phyloP scores from a whole-genome alignment of 148 eudicot genomes.

The Rhododendron williamsianum region DNA sequence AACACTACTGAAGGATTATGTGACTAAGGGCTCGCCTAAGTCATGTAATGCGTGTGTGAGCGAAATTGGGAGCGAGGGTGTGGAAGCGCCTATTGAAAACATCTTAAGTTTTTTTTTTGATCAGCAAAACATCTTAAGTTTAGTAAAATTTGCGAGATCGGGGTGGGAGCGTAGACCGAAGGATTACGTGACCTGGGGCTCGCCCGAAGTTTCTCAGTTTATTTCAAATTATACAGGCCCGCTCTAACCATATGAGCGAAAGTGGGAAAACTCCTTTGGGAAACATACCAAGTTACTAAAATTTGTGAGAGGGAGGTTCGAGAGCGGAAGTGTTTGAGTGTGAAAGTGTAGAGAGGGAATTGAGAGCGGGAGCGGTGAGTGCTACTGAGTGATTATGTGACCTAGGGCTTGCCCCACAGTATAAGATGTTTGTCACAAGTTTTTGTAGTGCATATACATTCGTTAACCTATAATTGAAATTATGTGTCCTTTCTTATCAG shows the following conservation, averaged over 20 bases:
- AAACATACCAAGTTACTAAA: not conserved
- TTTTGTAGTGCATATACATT: not conserved
- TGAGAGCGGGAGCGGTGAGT: not conserved
- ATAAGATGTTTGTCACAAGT: not conserved
- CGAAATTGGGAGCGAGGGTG: not conserved
- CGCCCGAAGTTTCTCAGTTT: no score
- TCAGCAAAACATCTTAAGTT: not conserved
- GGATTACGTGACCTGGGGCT: no score
- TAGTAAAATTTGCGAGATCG: not conserved
- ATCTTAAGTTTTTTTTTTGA: not conserved
- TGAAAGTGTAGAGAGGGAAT: not conserved
- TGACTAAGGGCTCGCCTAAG: not conserved
- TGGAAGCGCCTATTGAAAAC: not conserved
- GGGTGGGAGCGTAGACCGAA: not conserved
- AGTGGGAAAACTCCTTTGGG: not conserved
- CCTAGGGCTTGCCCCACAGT: not conserved
- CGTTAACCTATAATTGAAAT: not conserved
- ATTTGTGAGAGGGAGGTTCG: not conserved
- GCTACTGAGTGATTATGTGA: not conserved
- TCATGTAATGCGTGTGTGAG: not conserved
- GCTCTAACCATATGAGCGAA: not conserved
- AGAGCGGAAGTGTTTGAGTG: not conserved
- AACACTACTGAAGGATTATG: not conserved
- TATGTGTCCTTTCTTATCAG: conserved; percentile 15
- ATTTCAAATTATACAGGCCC: no score